Evolutionary conservation across 345 rosid genomes (phyloP).

Genomic region (Eucalyptus curtisii): DNA sequence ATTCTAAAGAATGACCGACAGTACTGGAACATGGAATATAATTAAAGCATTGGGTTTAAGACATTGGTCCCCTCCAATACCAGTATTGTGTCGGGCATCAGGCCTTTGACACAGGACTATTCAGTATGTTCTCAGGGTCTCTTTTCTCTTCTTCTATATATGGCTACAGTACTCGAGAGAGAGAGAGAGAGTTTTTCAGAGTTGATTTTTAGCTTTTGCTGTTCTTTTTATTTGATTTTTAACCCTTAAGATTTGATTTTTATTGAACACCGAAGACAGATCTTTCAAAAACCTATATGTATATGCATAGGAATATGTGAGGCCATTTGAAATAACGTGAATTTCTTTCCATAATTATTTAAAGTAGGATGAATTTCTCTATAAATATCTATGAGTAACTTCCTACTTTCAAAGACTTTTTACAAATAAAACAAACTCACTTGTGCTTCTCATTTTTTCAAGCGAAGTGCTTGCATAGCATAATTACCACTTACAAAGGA

Average conservation of each 20-base stretch:
- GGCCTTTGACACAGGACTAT: background rate
- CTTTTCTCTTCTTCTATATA: background rate
- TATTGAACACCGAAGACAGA: background rate
- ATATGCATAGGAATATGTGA: background rate
- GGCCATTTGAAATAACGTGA: background rate
- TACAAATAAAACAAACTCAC: background rate
- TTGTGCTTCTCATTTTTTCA: background rate
- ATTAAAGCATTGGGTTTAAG: slow-evolving; percentile 12
- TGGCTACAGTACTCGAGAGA: background rate
- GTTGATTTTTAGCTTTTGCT: background rate
- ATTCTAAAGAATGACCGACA: slow-evolving; percentile 9
- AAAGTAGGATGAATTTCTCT: background rate
- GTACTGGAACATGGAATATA: slow-evolving; percentile 7
- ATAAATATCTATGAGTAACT: background rate
- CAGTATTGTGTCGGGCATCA: background rate
- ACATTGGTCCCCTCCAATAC: slow-evolving; percentile 16
- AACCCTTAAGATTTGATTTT: background rate
- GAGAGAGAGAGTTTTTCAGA: background rate
- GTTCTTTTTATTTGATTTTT: background rate
- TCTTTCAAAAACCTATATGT: background rate
- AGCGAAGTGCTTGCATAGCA: background rate
- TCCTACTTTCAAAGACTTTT: background rate
- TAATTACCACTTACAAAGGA: background rate
- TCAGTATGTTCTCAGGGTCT: background rate
- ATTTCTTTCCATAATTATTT: background rate